Conservation (phyloP, 2,329 filamentous ascomycete genomes). For the Zymoseptoria brevis region DNA sequence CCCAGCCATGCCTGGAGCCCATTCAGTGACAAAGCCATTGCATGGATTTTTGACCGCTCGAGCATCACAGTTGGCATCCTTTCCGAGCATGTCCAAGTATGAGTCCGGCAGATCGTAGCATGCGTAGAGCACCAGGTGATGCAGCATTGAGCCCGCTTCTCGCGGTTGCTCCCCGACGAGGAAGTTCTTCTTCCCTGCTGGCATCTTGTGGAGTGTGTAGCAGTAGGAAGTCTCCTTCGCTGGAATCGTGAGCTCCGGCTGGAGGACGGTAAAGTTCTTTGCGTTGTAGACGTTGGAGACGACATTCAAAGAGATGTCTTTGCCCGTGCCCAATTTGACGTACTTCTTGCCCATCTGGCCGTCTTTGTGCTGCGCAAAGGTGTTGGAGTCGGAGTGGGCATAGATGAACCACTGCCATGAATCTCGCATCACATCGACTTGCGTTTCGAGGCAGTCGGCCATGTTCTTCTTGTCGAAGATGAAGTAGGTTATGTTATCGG, state of each 20-base stretch:
- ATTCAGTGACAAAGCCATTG: constrained; percentile 15
- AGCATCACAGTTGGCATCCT: constrained; percentile 11
- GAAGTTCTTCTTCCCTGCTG: constrained; percentile 11
- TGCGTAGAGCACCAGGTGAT: constrained; percentile 15
- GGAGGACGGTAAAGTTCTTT: constrained; percentile 9
- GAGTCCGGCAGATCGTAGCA: constrained; percentile 10
- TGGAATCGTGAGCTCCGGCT: constrained; percentile 10
- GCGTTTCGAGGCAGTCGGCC: constrained; percentile 12
- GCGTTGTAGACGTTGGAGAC: constrained; percentile 6
- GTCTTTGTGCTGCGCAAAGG: constrained; percentile 10
- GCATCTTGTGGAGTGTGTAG: constrained; percentile 15
- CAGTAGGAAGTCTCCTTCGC: constrained; percentile 13
- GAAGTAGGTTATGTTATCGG: constrained; percentile 11
- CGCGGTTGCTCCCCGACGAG: constrained; percentile 10
- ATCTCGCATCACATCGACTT: constrained; percentile 4
- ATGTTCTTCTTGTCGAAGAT: constrained; percentile 15
- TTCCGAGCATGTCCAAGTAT: constrained; percentile 8
- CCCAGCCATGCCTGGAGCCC: constrained; percentile 14
- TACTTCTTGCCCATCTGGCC: constrained; percentile 15
- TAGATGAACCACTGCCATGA: constrained; percentile 18
- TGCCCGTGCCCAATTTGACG: constrained; percentile 12
- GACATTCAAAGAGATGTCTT: constrained; percentile 9
- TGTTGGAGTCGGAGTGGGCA: constrained; percentile 12
- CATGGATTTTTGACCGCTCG: constrained; percentile 15
- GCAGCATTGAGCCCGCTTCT: constrained; percentile 9